Evolutionary conservation across 352 stramenopile genomes (phyloP), one percentile per base, ranked within the genome.

Genomic region (Hyphochytrium catenoides): DNA sequence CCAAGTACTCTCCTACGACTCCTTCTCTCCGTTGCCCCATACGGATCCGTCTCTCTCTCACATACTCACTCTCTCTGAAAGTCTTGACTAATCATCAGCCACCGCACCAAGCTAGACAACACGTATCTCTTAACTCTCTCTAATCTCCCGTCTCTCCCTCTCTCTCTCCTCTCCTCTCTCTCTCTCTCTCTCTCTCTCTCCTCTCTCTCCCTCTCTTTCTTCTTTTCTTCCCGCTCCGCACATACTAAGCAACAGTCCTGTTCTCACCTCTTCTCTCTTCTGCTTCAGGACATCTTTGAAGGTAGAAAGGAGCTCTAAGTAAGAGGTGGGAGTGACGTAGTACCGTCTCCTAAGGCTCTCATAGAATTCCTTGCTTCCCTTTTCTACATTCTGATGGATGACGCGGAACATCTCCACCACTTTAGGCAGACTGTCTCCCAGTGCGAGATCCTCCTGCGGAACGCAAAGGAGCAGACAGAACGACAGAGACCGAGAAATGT

Each of bases 321-420:
- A 93, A 31, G 63, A 86, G 2, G 79, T 92, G 8, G 79, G 79
- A 8, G 79, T 93, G 19, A 92, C 78, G 54, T 93, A 91, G 39
- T 87, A 87, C 47, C 86, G 82, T 4, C 79, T 47, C 14, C 73
- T 55, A 20, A 91, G 45, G 5, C 58, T 59, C 11, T 77, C 64
- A 41, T 77, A 81, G 39, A 88, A 93, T 25, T 83, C 59, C 25
- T 74, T 68, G 0, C 65, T 82, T 14, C 54, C 61, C 12, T 64
- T 56, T 39, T 86, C 74, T 8, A 93, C 76, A 31, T 59, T 84
- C 42, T 90, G 68, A 36, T 93, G 78, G 6, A 91, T 74, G 42
- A 64, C 51, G 46, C 88, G 74, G 52, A 83, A 92, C 9, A 62
- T 57, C 36, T 71, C 51, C 5, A 90, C 76, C 2, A 88, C 55